These are phyloP conservation scores for Suillus americanus DNA, from an alignment of 768 basidiomycete genomes.

Conservation along the genomic window DNA sequence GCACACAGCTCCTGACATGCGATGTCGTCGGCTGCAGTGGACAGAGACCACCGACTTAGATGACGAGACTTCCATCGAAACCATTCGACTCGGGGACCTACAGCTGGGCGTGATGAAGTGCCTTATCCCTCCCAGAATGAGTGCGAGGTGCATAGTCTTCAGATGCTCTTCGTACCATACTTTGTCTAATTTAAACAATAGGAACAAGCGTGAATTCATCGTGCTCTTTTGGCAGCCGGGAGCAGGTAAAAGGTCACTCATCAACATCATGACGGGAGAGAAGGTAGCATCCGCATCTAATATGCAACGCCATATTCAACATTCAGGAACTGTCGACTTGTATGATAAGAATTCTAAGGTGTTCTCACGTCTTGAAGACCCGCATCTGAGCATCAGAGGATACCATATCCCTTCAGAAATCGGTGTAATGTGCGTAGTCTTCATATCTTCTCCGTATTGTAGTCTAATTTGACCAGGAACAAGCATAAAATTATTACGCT, in stretches of 20 bases:
- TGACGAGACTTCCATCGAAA: slow-evolving; percentile 11
- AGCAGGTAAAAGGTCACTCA: slow-evolving; percentile 29
- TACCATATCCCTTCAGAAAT: slow-evolving; percentile 11
- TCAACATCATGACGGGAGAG: slow-evolving; percentile 33
- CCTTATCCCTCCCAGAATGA: not conserved
- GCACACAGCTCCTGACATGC: not conserved
- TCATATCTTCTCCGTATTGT: not conserved
- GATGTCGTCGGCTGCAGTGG: not conserved
- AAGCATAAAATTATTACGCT: slow-evolving; percentile 28
- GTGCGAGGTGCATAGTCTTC: not conserved
- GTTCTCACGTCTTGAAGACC: slow-evolving; percentile 33
- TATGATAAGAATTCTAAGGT: slow-evolving; percentile 20
- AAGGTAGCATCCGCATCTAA: slow-evolving; percentile 19
- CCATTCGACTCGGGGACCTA: slow-evolving; percentile 27
- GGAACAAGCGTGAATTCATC: slow-evolving; percentile 18
- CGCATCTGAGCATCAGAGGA: slow-evolving; percentile 17
- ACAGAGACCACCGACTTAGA: slow-evolving; percentile 22
- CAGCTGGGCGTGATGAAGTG: slow-evolving; percentile 18
- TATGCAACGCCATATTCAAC: slow-evolving; percentile 29
- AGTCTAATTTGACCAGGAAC: not conserved
- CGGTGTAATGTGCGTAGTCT: not conserved
- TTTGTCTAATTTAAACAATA: not conserved
- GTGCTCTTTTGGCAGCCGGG: slow-evolving; percentile 43
- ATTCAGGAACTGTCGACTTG: slow-evolving; percentile 26
- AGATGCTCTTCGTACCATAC: not conserved